phyloP scores from a whole-genome alignment of 306 rosid genomes.

The Quercus engelmannii region DNA sequence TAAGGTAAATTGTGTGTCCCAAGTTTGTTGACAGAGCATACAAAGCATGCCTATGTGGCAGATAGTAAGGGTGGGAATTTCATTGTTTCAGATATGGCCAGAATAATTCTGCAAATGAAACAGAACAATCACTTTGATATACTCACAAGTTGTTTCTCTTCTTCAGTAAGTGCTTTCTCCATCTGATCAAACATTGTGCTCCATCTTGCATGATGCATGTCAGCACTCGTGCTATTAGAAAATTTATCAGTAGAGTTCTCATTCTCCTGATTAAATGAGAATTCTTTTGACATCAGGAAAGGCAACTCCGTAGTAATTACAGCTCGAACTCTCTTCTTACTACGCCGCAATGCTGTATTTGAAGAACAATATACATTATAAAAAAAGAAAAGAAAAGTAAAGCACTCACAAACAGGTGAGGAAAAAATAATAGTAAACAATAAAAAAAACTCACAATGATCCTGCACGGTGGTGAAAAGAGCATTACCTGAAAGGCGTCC shows the following conservation, averaged over 20 bases:
- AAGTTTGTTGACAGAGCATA: background rate
- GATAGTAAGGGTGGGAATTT: background rate
- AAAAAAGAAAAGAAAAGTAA: conserved; percentile 11
- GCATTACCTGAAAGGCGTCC: conserved; percentile 83
- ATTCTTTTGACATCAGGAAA: conserved; percentile 70
- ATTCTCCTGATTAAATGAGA: conserved; percentile 47
- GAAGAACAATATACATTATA: conserved; percentile 17
- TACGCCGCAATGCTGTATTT: conserved; percentile 72
- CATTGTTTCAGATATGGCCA: background rate
- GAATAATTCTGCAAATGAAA: background rate
- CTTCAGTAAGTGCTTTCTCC: conserved; percentile 86
- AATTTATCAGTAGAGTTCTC: conserved; percentile 28
- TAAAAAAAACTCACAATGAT: background rate
- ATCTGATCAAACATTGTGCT: conserved; percentile 67
- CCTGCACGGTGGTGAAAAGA: conserved; percentile 7
- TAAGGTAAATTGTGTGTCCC: background rate
- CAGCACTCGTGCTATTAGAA: conserved; percentile 43
- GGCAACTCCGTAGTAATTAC: conserved; percentile 84
- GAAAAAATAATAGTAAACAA: too few species aligned
- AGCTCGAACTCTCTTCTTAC: conserved; percentile 77
- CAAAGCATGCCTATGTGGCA: background rate
- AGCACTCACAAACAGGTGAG: background rate
- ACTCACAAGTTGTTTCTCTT: conserved; percentile 94
- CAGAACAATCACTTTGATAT: background rate
- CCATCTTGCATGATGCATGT: conserved; percentile 86